Percentiles rank a stretch among this genome's conserved stretches.
Conservation (phyloP, 2,329 filamentous ascomycete species). For the Fusarium chlamydosporum region DNA sequence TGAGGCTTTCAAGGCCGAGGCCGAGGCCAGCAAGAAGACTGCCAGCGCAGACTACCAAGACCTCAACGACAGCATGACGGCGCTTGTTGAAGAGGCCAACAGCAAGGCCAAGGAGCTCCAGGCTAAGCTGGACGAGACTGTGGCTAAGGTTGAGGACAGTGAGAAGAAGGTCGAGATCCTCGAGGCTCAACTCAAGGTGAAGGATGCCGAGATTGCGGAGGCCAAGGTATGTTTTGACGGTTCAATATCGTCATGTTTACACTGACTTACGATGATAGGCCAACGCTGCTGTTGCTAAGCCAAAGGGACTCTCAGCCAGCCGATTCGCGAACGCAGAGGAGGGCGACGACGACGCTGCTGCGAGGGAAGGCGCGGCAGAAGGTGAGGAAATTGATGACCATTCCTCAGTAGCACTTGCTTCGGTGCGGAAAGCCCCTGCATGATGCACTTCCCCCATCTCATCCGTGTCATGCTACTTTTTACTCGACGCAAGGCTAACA, state of each 20-base stretch:
- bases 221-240: slow-evolving; percentile 63
- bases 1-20: slow-evolving; percentile 65
- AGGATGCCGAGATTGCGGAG: slow-evolving; percentile 74
- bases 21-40: slow-evolving; percentile 67
- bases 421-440: slow-evolving; percentile 71
- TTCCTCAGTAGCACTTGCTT: slow-evolving; percentile 75
- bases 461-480: slow-evolving; percentile 37
- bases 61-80: slow-evolving; percentile 73
- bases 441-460: slow-evolving; percentile 55
- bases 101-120: slow-evolving; percentile 67
- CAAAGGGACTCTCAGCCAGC: slow-evolving; percentile 69
- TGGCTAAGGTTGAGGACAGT: slow-evolving; percentile 62
- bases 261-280: slow-evolving; percentile 55
- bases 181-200: slow-evolving; percentile 71
- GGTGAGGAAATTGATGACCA: slow-evolving; percentile 73
- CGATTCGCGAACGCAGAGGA: slow-evolving; percentile 64
- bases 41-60: slow-evolving; percentile 72
- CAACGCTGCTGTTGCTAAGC: slow-evolving; percentile 59
- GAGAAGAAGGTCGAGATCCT: slow-evolving; percentile 64
- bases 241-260: not conserved
- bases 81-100: slow-evolving; percentile 71
- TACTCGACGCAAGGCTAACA: slow-evolving; percentile 40
- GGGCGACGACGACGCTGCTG: slow-evolving; percentile 54
- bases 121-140: slow-evolving; percentile 63
- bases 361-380: slow-evolving; percentile 61